A percentile compares a stretch with the other conserved stretches of the same genome.
These are phyloP conservation scores for Fragilariopsis cylindrus DNA, from an alignment of 108 stramenopile genomes.

Conservation along the genomic window DNA sequence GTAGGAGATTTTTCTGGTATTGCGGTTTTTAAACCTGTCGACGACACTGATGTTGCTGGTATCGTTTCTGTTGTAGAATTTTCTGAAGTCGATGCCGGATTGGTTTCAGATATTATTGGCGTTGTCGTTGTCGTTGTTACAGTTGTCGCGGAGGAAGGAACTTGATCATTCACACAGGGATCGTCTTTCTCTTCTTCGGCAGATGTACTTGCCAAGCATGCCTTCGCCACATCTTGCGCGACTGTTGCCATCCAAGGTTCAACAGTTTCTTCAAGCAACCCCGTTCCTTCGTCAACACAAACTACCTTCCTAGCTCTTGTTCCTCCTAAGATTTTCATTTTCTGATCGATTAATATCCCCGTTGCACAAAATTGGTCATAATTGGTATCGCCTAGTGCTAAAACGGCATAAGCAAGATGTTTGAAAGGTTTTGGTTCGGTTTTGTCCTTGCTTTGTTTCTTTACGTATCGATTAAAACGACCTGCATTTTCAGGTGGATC, in stretches of 20 bases:
- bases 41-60: slow-evolving; percentile 13
- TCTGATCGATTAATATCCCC: slow-evolving; percentile 64
- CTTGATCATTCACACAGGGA: background rate
- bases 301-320: slow-evolving; percentile 47
- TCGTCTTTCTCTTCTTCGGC: background rate
- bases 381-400: slow-evolving; percentile 90
- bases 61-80: slow-evolving; percentile 3
- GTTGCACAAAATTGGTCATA: slow-evolving; percentile 88
- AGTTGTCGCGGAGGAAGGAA: background rate
- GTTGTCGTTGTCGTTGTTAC: background rate
- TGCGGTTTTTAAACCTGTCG: background rate
- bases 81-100: background rate
- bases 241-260: slow-evolving; percentile 78
- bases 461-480: slow-evolving; percentile 75
- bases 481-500: slow-evolving; percentile 89
- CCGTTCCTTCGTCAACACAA: slow-evolving; percentile 91
- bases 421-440: slow-evolving; percentile 39
- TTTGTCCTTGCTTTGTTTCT: slow-evolving; percentile 37
- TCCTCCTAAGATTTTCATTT: slow-evolving; percentile 72
- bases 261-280: slow-evolving; percentile 79
- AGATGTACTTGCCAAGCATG: slow-evolving; percentile 31
- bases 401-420: slow-evolving; percentile 61
- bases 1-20: slow-evolving; percentile 32
- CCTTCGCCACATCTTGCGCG: slow-evolving; percentile 37
- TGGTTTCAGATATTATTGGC: background rate